Conservation (phyloP, 2,329 filamentous ascomycete species). For the Calonectria naviculata region DNA sequence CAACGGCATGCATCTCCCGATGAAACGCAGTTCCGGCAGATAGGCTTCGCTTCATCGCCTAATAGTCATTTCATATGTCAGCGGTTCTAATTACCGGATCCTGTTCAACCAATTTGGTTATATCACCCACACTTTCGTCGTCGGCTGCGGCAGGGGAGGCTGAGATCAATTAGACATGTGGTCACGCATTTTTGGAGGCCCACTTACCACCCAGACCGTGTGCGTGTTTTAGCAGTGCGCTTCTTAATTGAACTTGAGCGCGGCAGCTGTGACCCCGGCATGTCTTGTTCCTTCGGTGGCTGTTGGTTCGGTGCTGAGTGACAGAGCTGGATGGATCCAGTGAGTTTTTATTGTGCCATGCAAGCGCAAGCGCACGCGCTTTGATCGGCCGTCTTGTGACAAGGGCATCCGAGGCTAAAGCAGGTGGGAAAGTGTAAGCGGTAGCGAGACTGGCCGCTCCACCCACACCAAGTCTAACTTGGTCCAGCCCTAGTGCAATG, state of each 20-base stretch:
- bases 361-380: conserved; percentile 5
- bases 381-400: background rate
- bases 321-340: background rate
- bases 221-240: background rate
- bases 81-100: background rate
- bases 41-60: conserved; percentile 2
- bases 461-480: no score
- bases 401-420: background rate
- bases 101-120: background rate
- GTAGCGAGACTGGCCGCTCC: background rate
- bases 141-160: background rate
- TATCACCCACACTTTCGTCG: background rate
- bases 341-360: background rate
- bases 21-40: background rate
- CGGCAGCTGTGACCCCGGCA: background rate
- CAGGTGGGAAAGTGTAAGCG: background rate
- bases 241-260: background rate
- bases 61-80: background rate
- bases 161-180: background rate
- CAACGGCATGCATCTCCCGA: background rate
- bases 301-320: background rate
- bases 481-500: no score
- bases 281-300: background rate
- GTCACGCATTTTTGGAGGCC: background rate
- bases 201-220: background rate